phyloP scores from a whole-genome alignment of 495 filamentous ascomycete genomes.

The Platismatia glauca region DNA sequence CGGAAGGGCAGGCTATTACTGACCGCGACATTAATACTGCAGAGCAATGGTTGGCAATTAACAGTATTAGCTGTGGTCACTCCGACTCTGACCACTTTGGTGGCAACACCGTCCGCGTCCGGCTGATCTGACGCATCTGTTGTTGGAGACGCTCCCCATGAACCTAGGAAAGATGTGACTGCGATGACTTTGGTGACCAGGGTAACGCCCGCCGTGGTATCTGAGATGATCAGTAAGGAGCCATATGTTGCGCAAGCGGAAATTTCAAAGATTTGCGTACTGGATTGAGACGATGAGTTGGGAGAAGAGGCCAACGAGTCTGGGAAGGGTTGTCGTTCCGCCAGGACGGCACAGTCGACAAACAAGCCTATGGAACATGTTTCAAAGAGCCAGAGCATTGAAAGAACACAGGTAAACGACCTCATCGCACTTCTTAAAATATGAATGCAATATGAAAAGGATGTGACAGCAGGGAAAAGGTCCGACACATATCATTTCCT shows the following conservation, averaged over 20 bases:
- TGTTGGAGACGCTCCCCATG: background rate
- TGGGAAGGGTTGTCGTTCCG: background rate
- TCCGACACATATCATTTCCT: background rate
- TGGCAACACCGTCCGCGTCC: background rate
- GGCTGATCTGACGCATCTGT: background rate
- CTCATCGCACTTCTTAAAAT: background rate
- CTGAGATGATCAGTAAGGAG: background rate
- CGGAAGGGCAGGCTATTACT: background rate
- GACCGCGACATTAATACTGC: background rate
- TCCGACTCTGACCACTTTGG: constrained; percentile 1
- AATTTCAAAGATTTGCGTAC: background rate
- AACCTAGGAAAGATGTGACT: background rate
- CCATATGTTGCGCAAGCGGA: background rate
- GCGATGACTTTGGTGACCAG: background rate
- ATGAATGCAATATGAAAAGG: background rate
- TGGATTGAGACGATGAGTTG: background rate
- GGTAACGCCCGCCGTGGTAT: background rate
- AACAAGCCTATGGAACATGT: background rate
- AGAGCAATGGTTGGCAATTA: background rate
- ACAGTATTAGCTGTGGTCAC: background rate
- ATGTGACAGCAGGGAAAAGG: background rate
- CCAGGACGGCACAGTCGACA: background rate
- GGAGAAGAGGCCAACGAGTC: background rate
- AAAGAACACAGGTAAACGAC: background rate
- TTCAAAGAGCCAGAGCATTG: background rate